These are phyloP conservation scores for Novymonas esmeraldas DNA, from an alignment of 208 protist species.

Conservation along the genomic window DNA sequence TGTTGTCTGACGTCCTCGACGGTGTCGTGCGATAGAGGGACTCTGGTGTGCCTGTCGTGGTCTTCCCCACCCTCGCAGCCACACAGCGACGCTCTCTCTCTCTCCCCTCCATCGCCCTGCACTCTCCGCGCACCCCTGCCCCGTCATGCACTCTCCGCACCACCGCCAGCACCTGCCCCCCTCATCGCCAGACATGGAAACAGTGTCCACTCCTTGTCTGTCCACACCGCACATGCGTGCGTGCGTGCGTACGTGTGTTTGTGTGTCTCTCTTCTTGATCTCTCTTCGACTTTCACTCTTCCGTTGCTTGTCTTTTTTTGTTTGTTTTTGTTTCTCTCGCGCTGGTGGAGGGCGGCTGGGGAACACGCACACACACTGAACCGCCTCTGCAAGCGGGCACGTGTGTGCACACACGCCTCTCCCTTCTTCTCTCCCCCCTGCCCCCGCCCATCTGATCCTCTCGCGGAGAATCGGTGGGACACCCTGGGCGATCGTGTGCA, in stretches of 20 bases:
- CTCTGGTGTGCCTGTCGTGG: not conserved
- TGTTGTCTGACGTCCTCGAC: not conserved
- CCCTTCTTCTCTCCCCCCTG: not conserved
- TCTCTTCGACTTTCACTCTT: not conserved
- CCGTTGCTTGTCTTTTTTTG: not conserved
- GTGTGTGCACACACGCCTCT: too few species aligned
- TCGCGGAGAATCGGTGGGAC: too few species aligned
- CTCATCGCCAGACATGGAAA: constrained; percentile 3
- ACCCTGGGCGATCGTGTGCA: too few species aligned
- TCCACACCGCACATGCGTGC: not conserved
- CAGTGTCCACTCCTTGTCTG: constrained; percentile 3
- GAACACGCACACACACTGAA: too few species aligned
- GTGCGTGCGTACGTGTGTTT: not conserved
- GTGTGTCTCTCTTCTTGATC: constrained; percentile 5
- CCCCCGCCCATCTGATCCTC: too few species aligned
- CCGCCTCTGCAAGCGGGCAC: too few species aligned
- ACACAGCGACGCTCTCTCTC: not conserved
- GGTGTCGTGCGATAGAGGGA: not conserved
- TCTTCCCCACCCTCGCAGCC: not conserved
- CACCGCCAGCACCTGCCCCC: too few species aligned
- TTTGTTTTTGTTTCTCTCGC: constrained; percentile 3
- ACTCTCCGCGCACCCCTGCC: not conserved
- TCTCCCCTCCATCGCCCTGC: not conserved
- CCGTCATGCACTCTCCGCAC: too few species aligned
- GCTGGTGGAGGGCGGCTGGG: too few species aligned